Evolutionary conservation across 306 rosid species (phyloP).

Genomic region (Castanopsis chinensis): DNA sequence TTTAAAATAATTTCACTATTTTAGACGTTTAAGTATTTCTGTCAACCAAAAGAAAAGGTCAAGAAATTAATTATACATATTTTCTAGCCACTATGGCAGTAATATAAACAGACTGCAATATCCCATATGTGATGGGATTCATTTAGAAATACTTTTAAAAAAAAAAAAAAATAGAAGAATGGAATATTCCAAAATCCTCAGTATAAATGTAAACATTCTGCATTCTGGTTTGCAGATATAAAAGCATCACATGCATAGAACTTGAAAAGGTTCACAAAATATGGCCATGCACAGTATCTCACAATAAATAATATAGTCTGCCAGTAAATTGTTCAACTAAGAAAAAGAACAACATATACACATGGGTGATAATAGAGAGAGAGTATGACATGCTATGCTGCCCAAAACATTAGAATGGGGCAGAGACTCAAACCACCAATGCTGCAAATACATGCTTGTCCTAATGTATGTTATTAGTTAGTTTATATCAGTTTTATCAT

Average conservation of each 20-base stretch:
- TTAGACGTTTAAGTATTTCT: not conserved
- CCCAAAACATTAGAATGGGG: no score
- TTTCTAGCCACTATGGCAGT: not conserved
- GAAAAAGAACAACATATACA: no score
- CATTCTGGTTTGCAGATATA: not conserved
- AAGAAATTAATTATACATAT: not conserved
- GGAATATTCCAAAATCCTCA: not conserved
- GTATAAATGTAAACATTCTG: not conserved
- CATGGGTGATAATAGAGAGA: no score
- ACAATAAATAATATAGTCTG: no score
- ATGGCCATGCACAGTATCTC: not conserved
- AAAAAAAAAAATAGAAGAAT: not conserved
- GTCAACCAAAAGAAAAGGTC: not conserved
- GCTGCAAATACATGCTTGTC: no score
- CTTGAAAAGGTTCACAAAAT: not conserved
- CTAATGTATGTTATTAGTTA: no score
- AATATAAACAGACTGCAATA: not conserved
- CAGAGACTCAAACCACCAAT: no score
- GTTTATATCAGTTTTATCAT: no score
- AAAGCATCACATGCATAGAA: not conserved
- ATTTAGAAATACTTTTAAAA: not conserved
- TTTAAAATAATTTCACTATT: not conserved
- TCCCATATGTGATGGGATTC: not conserved
- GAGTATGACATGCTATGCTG: no score
- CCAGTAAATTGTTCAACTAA: no score